Evolutionary conservation across 768 basidiomycete species (phyloP).

Genomic region (Hericium erinaceus): DNA sequence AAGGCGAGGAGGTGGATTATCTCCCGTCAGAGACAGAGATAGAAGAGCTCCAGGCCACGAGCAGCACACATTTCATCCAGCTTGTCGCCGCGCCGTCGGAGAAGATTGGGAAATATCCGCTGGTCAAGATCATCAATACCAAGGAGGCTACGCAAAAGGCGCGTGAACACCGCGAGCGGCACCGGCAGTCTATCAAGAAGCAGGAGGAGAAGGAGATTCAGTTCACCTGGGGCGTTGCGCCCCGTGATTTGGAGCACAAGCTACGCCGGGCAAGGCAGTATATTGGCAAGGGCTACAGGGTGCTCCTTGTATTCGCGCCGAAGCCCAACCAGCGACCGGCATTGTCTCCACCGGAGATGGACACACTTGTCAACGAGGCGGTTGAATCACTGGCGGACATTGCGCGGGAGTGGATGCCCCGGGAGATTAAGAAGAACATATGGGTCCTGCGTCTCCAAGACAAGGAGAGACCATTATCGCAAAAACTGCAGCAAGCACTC

Average conservation of each 20-base stretch:
- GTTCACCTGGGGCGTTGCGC: constrained; percentile 27
- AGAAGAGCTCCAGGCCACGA: not conserved
- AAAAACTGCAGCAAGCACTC: constrained; percentile 1
- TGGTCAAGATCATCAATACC: constrained; percentile 8
- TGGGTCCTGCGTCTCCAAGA: constrained; percentile 7
- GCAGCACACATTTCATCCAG: constrained; percentile 7
- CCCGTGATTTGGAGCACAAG: constrained; percentile 28
- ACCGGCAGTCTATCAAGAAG: constrained; percentile 4
- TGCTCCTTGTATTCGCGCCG: constrained; percentile 21
- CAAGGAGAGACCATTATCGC: constrained; percentile 7
- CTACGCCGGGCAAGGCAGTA: constrained; percentile 23
- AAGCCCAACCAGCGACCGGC: constrained; percentile 16
- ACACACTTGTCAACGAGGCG: constrained; percentile 7
- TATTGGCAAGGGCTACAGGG: constrained; percentile 21
- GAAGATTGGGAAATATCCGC: constrained; percentile 10
- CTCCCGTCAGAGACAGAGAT: not conserved
- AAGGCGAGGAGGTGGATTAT: too few species aligned
- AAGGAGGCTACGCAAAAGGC: constrained; percentile 6
- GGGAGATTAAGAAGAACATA: constrained; percentile 8
- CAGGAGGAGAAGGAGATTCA: constrained; percentile 27
- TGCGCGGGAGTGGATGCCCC: constrained; percentile 13
- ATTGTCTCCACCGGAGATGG: constrained; percentile 1
- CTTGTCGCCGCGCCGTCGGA: constrained; percentile 11
- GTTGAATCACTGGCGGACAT: constrained; percentile 17
- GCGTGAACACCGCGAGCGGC: constrained; percentile 4